Conservation (phyloP, 129 eudicot genomes). For the Saposhnikovia divaricata region DNA sequence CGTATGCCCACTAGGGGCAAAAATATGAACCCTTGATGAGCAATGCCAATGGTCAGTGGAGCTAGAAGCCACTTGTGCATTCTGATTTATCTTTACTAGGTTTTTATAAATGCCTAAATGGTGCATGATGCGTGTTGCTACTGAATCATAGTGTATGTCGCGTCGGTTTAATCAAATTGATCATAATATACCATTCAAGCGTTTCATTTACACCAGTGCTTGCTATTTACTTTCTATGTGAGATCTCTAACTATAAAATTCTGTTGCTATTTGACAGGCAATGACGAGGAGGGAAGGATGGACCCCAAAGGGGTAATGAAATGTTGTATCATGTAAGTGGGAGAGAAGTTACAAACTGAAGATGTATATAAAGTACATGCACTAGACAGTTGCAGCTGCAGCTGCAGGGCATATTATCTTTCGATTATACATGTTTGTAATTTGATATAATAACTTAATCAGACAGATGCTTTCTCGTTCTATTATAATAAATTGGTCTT, state of each 20-base stretch:
- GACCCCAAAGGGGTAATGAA: conserved; percentile 63
- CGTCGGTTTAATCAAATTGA: background rate
- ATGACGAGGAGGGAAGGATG: conserved; percentile 61
- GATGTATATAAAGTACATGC: conserved; percentile 15
- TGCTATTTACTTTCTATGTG: background rate
- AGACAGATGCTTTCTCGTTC: background rate
- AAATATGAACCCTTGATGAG: background rate
- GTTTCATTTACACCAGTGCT: background rate
- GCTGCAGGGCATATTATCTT: conserved; percentile 1
- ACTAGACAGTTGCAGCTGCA: conserved; percentile 11
- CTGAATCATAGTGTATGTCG: background rate
- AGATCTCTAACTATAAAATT: background rate
- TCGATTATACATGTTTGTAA: conserved; percentile 9
- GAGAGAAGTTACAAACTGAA: background rate
- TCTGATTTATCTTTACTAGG: background rate
- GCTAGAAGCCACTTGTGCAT: background rate
- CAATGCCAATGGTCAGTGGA: background rate
- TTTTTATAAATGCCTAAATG: background rate
- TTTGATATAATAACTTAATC: conserved; percentile 2
- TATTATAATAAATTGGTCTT: conserved; percentile 6
- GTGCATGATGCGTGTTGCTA: background rate
- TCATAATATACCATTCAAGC: background rate
- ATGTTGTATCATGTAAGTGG: conserved; percentile 61
- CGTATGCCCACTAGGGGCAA: background rate
- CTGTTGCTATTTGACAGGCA: conserved; percentile 33